Evolutionary conservation across 2,329 filamentous ascomycete genomes (phyloP), one percentile per base, ranked within the genome.

Genomic region (Cryphonectria japonica): DNA sequence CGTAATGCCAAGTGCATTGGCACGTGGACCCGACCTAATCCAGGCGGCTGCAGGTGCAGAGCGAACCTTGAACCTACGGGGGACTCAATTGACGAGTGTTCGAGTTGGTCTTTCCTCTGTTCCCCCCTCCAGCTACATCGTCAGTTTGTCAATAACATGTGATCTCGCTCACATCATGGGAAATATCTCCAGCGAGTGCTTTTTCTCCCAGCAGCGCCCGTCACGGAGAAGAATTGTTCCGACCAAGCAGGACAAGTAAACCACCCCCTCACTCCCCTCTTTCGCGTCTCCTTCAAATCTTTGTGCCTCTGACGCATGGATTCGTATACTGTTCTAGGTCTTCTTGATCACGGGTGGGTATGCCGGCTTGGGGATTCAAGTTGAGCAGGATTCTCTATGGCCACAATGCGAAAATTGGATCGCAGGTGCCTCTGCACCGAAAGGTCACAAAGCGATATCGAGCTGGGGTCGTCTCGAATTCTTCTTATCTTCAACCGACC

Each of bases 381-480:
- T 78, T 87, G 6, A 77, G 76, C 67, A 81, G 81, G 59, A 83
- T 87, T 13, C 80, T 88, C 22, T 88, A 87, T 75, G 75, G 77
- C 3, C 80, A 80, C 26, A 83, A 85, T 68, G 85, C 78, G 26
- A 86, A 79, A 81, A 87, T 32, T 87, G 86, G 74, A 75, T 87
- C 46, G 84, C 83, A 3, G 82, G 80, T 2, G 83, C 85, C 62
- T 69, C 66, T 22, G 19, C 26, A 1, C 6, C 37, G 2, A 72
- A 71, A 37, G 66, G 50, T 46, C 5, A 64, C 13, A 39, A n/a
- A 1, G 69, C 69, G 22, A 52, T 68, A 11, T 34, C 32, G 26
- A 60, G 66, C 39, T 39, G 9, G 6, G 66, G 69, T 29, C 66
- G 46, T 0, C 1, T 68, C 26, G 41, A 60, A 0, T 69, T 66